Conservation (phyloP, 2,329 filamentous ascomycete genomes). For the Drechmeria coniospora region DNA sequence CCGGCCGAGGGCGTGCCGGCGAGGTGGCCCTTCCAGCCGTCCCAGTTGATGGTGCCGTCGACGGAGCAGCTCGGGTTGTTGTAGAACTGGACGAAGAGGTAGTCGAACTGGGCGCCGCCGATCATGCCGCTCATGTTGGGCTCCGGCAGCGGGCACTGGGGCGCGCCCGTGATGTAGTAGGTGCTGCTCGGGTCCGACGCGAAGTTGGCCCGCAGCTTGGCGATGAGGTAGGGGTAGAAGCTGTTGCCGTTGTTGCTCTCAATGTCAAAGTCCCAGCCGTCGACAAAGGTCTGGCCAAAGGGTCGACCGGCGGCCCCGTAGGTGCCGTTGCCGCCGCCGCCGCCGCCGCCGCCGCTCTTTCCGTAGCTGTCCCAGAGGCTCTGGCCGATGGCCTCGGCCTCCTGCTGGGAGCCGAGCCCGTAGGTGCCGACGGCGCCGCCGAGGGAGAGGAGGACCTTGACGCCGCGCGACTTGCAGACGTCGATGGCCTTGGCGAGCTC, state of each 20-base stretch:
- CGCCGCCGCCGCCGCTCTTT: too few species aligned
- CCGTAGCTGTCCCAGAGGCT: too few species aligned
- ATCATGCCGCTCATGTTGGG: slow-evolving; percentile 27
- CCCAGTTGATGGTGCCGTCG: slow-evolving; percentile 8
- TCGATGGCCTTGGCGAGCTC: slow-evolving; percentile 7
- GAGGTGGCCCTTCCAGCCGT: slow-evolving; percentile 12
- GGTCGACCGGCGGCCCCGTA: too few species aligned
- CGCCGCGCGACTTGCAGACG: slow-evolving; percentile 8
- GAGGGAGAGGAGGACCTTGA: slow-evolving; percentile 8
- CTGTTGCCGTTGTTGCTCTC: too few species aligned
- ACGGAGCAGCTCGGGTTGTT: slow-evolving; percentile 27
- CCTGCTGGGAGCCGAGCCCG: slow-evolving; percentile 5
- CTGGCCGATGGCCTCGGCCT: slow-evolving; percentile 9
- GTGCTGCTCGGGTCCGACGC: slow-evolving; percentile 3
- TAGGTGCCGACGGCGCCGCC: slow-evolving; percentile 8
- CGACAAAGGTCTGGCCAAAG: too few species aligned
- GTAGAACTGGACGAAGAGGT: slow-evolving; percentile 31
- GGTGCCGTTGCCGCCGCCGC: too few species aligned
- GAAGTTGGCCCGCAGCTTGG: slow-evolving; percentile 9
- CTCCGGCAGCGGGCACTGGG: slow-evolving; percentile 21
- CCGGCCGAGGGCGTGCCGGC: slow-evolving; percentile 10
- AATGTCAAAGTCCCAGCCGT: too few species aligned
- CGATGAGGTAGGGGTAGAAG: slow-evolving; percentile 9
- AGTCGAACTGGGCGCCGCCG: slow-evolving; percentile 11
- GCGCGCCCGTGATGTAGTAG: slow-evolving; percentile 30